Percentiles rank a stretch among this genome's conserved stretches.
Conservation (phyloP, 2,329 filamentous ascomycete genomes). For the Alternaria postmessia region DNA sequence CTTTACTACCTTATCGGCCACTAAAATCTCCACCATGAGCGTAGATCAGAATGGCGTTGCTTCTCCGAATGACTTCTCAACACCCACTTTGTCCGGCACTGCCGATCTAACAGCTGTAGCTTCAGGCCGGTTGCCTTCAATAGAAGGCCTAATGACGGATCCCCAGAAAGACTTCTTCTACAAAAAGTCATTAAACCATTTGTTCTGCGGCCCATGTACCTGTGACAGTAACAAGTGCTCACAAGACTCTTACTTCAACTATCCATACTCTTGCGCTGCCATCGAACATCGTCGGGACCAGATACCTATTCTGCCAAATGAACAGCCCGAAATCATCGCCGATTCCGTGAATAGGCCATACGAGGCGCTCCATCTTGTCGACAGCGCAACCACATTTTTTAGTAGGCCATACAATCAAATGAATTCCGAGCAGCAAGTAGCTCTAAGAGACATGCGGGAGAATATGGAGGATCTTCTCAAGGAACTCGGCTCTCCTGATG, state of each 20-base stretch:
- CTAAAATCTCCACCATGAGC: background rate
- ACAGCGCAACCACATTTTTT: background rate
- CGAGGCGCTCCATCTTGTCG: background rate
- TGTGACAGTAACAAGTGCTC: background rate
- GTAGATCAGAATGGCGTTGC: background rate
- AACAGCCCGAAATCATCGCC: background rate
- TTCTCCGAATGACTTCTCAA: background rate
- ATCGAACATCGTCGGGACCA: background rate
- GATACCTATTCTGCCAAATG: background rate
- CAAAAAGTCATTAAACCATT: background rate
- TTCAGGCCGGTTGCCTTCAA: background rate
- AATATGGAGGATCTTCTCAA: accelerated
- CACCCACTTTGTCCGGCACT: background rate
- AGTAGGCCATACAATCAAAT: background rate
- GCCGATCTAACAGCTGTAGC: background rate
- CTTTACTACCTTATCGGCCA: background rate
- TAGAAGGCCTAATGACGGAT: background rate
- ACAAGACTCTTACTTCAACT: background rate
- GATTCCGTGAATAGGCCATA: background rate
- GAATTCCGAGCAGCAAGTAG: background rate
- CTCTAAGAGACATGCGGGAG: background rate
- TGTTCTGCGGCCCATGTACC: background rate
- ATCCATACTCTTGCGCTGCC: background rate
- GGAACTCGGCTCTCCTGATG: background rate
- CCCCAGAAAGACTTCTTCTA: background rate